These are phyloP conservation scores for Fusarium decemcellulare DNA, from an alignment of 2,329 filamentous ascomycete genomes.

Conservation along the genomic window DNA sequence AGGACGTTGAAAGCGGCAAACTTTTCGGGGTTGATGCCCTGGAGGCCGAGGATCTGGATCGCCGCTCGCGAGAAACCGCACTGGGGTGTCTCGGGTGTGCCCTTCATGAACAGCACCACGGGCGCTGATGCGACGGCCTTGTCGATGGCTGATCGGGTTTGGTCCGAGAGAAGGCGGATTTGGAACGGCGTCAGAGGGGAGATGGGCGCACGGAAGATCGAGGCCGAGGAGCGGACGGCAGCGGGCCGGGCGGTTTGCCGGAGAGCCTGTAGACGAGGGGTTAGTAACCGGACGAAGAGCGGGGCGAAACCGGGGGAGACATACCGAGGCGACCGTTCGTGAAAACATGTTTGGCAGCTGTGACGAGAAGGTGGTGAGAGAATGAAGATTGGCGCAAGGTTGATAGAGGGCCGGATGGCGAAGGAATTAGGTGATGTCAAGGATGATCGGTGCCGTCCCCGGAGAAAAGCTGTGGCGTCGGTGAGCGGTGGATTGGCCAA, in stretches of 20 bases:
- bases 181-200: constrained; percentile 53
- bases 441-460: constrained; percentile 37
- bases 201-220: constrained; percentile 44
- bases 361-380: constrained; percentile 28
- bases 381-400: constrained; percentile 10
- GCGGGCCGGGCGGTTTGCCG: constrained; percentile 56
- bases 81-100: constrained; percentile 94
- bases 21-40: constrained; percentile 95
- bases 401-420: constrained; percentile 17
- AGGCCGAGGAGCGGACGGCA: constrained; percentile 43
- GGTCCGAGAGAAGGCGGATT: constrained; percentile 82
- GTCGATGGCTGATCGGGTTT: constrained; percentile 88
- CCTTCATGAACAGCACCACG: constrained; percentile 99
- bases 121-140: constrained; percentile 89
- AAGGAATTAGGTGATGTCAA: constrained; percentile 46
- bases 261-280: constrained; percentile 46
- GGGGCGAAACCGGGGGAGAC: not conserved
- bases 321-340: constrained; percentile 46
- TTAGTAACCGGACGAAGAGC: constrained; percentile 15
- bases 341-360: constrained; percentile 44
- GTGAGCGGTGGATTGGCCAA: constrained; percentile 33
- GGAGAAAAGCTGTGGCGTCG: constrained; percentile 32
- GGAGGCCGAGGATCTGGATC: constrained; percentile 94
- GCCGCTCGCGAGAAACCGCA: constrained; percentile 96
- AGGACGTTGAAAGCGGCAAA: constrained; percentile 99